Percentiles rank a stretch among this genome's conserved stretches.
Evolutionary conservation across 345 rosid genomes (phyloP).

Genomic region (Dovyalis caffra): DNA sequence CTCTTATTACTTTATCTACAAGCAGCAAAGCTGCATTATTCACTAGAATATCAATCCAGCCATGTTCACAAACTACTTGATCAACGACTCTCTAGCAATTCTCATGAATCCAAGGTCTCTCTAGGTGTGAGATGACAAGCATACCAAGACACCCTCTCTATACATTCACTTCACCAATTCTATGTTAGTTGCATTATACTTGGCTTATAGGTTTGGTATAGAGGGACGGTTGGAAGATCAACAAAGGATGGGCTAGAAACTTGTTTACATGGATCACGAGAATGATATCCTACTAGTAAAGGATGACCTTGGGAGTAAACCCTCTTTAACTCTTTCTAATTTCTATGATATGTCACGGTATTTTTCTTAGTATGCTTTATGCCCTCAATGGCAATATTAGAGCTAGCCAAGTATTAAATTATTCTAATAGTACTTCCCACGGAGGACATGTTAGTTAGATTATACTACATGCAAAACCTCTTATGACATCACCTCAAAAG

Average conservation of each 20-base stretch:
- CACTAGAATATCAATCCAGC: too few relatives aligned
- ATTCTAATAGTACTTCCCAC: not conserved
- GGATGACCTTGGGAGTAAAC: conserved; percentile 91
- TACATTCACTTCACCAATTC: too few relatives aligned
- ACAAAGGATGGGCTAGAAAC: conserved; percentile 71
- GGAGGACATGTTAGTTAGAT: not conserved
- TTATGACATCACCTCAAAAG: not conserved
- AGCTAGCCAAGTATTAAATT: not conserved
- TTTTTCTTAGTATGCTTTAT: not conserved
- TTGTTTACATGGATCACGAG: conserved; percentile 76
- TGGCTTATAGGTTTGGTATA: conserved; percentile 73
- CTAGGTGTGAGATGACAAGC: too few relatives aligned
- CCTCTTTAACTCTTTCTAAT: not conserved
- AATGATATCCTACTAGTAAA: conserved; percentile 70
- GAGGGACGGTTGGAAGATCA: conserved; percentile 77
- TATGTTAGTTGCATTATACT: too few relatives aligned
- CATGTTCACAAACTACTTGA: too few relatives aligned
- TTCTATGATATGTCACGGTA: not conserved
- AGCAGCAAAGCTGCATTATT: too few relatives aligned
- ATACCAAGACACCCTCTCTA: too few relatives aligned
- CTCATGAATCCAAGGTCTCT: too few relatives aligned
- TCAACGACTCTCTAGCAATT: too few relatives aligned
- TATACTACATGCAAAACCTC: not conserved
- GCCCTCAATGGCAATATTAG: not conserved
- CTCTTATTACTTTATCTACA: too few relatives aligned